Evolutionary conservation across 169 alveolate genomes (phyloP), one percentile per base, ranked within the genome.

Genomic region (Cryptosporidium ubiquitum): DNA sequence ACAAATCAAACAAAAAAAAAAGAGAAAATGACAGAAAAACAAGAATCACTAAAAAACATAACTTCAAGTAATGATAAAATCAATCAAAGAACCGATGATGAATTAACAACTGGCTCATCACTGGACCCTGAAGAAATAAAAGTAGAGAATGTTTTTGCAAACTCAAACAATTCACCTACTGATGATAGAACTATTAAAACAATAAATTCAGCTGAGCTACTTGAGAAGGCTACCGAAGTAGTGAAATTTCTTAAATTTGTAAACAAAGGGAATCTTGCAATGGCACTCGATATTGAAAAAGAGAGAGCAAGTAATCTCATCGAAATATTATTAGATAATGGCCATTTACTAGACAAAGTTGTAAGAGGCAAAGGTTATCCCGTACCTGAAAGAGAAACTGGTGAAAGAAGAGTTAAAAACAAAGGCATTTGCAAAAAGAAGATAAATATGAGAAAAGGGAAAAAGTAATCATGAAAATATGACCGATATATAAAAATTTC

Each of bases 211-310:
- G 35, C 26, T 37, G 89, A 79, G 12, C 39, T 79, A 29, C 64
- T 61, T 47, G 89, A 79, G 16, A 79, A 47, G 40, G 89, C 89
- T 39, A 40, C 68, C 5, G 89, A 79, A 79, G 66, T 61, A 14
- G 89, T 79, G 23, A 61, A 66, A 49, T 79, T 79, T n/a, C 75
- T 79, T 37, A 79, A 79, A 64, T 79, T 40, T 39, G 89, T 79
- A 37, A 79, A 79, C 68, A 58, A 64, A 47, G 68, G 68, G 16
- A 79, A 79, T n/a, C 79, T 79, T 37, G 71, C 89, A 23, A 79
- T 79, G 89, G 89, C 89, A n/a, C 75, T 79, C 12, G 89, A 79
- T 79, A 79, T 79, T n/a, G 89, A 79, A 44, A 58, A 61, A 31
- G 89, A 79, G 40, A 79, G 37, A 6, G 89, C 89, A 29, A 26